Evolutionary conservation across 176 grass and related monocot species (phyloP), one percentile per base, ranked within the genome.

Genomic region (Bonia amplexicaulis): DNA sequence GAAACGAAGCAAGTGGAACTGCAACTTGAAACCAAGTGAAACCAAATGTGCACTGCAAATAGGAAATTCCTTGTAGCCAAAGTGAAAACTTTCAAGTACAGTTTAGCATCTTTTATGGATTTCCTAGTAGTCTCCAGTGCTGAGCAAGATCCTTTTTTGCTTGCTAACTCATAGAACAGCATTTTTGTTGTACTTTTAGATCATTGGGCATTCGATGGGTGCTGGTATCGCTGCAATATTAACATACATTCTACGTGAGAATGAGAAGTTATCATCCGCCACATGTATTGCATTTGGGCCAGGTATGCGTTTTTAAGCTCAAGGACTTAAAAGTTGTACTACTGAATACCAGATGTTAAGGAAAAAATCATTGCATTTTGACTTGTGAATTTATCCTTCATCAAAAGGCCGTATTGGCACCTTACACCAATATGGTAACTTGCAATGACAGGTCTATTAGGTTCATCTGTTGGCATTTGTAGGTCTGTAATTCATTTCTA

Each of bases 181-280:
- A 54, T 42, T 83, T 58, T 83, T 72, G 39, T 81, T 89, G 55
- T 68, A 58, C 80, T 87, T 68, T 66, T 82, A 99, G 97, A 96
- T 96, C 61, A 87, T 94, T 85, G 97, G 97, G 31, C 97, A 99
- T 79, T 99, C 93, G 57, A 96, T 99, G 92, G 97, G 93, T 74
- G 97, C 93, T 88, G 88, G 45, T 46, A 89, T 96, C 75, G 93
- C 93, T 72, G 86, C 93, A 60, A 82, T 99, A 79, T 76, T 99
- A 48, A 91, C 97, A 75, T 99, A 91, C 85, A 91, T 99, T n/a
- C 85, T 99, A 84, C 93, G 90, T 17, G 92, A 99, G 79, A 83
- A 91, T 65, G 86, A 91, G 45, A 93, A 87, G 54, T 82, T 99
- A 23, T 96, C 87, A 23, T 94, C 90, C 66, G 86, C 88, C 48